These are phyloP conservation scores for Gnaphalium uliginosum DNA, from an alignment of 129 eudicot species.

Conservation along the genomic window DNA sequence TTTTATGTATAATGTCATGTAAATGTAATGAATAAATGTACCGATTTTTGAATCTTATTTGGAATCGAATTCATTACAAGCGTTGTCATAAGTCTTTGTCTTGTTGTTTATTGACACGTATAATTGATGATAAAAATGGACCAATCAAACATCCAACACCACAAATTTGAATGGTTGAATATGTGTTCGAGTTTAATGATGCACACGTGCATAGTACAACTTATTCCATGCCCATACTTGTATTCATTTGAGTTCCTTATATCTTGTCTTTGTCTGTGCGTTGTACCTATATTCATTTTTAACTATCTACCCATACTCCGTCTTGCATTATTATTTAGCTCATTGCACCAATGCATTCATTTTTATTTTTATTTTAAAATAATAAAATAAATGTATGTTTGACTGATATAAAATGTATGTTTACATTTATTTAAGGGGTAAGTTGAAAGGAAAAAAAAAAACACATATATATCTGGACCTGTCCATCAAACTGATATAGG, in stretches of 20 bases:
- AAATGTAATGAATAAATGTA: neutral
- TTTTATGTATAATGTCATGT: neutral
- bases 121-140: constrained; percentile 34
- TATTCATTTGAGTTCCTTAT: constrained; percentile 31
- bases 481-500: neutral
- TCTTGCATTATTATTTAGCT: constrained; percentile 16
- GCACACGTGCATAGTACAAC: constrained; percentile 44
- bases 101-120: constrained; percentile 16
- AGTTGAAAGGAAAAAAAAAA: too few relatives aligned
- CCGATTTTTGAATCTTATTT: neutral
- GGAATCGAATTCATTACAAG: neutral
- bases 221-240: constrained; percentile 31
- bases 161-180: constrained; percentile 28
- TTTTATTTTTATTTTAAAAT: too few relatives aligned
- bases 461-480: neutral
- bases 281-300: constrained; percentile 29
- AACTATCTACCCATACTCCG: constrained; percentile 33
- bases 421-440: too few relatives aligned
- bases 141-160: constrained; percentile 31
- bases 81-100: constrained; percentile 19
- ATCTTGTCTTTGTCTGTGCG: constrained; percentile 33
- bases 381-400: too few relatives aligned
- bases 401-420: too few relatives aligned
- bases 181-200: constrained; percentile 27
- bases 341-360: neutral